A percentile compares a stretch with the other conserved stretches of the same genome.
phyloP scores from a whole-genome alignment of 1,284 basidiomycete genomes.

The Ganoderma resinaceum region DNA sequence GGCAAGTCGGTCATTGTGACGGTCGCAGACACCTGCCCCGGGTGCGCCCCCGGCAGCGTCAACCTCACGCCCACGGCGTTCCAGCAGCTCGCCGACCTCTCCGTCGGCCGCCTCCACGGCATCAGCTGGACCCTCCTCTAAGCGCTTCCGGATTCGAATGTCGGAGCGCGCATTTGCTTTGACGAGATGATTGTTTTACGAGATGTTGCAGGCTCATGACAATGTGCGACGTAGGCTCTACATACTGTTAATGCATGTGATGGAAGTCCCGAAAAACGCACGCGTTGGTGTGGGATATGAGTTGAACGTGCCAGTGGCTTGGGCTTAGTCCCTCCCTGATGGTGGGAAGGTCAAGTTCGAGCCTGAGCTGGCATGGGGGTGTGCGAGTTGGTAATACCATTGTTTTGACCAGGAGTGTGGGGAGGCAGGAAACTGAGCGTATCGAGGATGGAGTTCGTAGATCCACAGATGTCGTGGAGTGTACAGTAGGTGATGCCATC shows the following conservation, averaged over 20 bases:
- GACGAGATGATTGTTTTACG: slow-evolving; percentile 15
- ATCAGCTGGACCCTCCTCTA: slow-evolving; percentile 31
- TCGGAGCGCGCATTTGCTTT: not conserved
- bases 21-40: slow-evolving; percentile 52
- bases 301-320: too few species aligned
- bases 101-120: slow-evolving; percentile 32
- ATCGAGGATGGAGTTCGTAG: too few species aligned
- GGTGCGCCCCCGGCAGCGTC: slow-evolving; percentile 46
- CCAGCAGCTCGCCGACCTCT: slow-evolving; percentile 43
- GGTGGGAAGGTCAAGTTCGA: too few species aligned
- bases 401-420: too few species aligned
- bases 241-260: slow-evolving; percentile 22
- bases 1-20: slow-evolving; percentile 46
- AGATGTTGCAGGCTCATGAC: slow-evolving; percentile 14
- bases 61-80: slow-evolving; percentile 53
- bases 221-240: slow-evolving; percentile 22
- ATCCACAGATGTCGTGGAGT: too few species aligned
- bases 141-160: not conserved
- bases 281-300: too few species aligned
- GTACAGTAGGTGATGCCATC: too few species aligned
- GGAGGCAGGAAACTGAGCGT: too few species aligned
- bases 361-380: too few species aligned
- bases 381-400: too few species aligned
- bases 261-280: slow-evolving; percentile 13
- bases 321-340: too few species aligned